Evolutionary conservation across 495 filamentous ascomycete genomes (phyloP), one percentile per base, ranked within the genome.

Genomic region (Talaromyces stipitatus): DNA sequence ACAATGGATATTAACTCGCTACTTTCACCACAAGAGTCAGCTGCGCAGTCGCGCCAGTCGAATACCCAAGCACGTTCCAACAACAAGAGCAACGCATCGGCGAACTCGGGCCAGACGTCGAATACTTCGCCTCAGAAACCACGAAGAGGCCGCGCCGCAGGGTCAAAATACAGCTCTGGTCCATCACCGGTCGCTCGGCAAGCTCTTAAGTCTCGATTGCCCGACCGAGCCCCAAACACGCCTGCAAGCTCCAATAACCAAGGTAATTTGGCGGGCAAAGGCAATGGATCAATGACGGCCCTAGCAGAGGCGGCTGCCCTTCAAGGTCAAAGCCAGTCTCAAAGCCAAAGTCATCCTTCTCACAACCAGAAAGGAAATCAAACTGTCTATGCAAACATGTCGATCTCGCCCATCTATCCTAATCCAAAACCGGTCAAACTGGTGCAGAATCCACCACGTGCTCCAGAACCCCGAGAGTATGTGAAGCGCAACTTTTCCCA

Each of bases 1-100:
- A 36, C 64, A 50, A 89, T 89, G 86, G 84, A 89, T 63, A 89
- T 89, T 75, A 85, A 78, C 71, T 85, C 82, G 27, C 78, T 89
- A 46, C 79, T 89, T 59, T 88, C 86, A 58, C 83, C 85, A 43
- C 78, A 85, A 68, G 83, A 88, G 55, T 78, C 82, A 54, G 78
- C 85, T 62, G 71, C 73, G 22, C 67, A 76, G 62, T 66, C 64
- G 63, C 74, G 74, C 59, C 70, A 61, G 60, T 73, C 68, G 41
- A 48, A 10, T 62, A 47, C 50, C 56, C 54, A 64, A 66, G 56
- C 62, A 55, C 55, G 53, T 68, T 69, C 78, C 56, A 68, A 74
- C 66, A 60, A 69, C 64, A 60, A 64, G 58, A 60, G 64, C 61
- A 60, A 69, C 62, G 53, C 68, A n/a, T 65, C 74, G 26, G 66